Evolutionary conservation across 106 monocot genomes (phyloP).

Genomic region (Dioscorea alata): DNA sequence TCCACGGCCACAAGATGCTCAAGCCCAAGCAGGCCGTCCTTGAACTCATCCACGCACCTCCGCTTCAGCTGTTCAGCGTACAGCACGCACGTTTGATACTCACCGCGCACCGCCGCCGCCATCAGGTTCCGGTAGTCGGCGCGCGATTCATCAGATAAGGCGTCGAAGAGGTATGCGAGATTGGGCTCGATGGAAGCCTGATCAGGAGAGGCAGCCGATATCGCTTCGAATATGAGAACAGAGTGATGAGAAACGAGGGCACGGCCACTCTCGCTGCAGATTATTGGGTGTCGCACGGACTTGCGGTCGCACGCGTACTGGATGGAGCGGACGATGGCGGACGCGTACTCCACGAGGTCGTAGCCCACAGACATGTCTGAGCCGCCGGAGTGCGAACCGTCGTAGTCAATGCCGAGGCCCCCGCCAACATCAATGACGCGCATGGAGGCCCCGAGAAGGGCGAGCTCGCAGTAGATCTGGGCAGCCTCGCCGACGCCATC

Average conservation of each 20-base stretch:
- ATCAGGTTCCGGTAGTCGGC: constrained; percentile 58
- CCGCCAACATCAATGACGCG: constrained; percentile 78
- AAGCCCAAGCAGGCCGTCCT: constrained; percentile 69
- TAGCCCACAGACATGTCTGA: constrained; percentile 81
- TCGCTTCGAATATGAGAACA: constrained; percentile 69
- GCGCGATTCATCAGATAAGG: constrained; percentile 46
- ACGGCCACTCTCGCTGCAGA: constrained; percentile 87
- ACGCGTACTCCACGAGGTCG: constrained; percentile 58
- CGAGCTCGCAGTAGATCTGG: constrained; percentile 76
- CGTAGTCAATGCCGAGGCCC: constrained; percentile 80
- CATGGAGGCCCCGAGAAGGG: constrained; percentile 55
- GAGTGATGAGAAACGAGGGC: constrained; percentile 86
- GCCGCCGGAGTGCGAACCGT: constrained; percentile 49
- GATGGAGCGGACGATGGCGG: constrained; percentile 43
- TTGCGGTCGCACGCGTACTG: constrained; percentile 56
- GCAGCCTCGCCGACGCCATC: constrained; percentile 67
- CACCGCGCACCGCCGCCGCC: constrained; percentile 48
- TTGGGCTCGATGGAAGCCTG: constrained; percentile 11
- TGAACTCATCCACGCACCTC: constrained; percentile 66
- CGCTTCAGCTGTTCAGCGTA: constrained; percentile 70
- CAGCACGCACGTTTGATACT: constrained; percentile 37
- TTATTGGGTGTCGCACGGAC: constrained; percentile 51
- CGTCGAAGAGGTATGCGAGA: constrained; percentile 38
- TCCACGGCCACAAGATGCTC: constrained; percentile 92
- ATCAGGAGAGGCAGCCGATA: constrained; percentile 21